Percentiles rank a stretch among this genome's conserved stretches.
phyloP scores from a whole-genome alignment of 352 stramenopile species.

The Phytophthora aleatoria region DNA sequence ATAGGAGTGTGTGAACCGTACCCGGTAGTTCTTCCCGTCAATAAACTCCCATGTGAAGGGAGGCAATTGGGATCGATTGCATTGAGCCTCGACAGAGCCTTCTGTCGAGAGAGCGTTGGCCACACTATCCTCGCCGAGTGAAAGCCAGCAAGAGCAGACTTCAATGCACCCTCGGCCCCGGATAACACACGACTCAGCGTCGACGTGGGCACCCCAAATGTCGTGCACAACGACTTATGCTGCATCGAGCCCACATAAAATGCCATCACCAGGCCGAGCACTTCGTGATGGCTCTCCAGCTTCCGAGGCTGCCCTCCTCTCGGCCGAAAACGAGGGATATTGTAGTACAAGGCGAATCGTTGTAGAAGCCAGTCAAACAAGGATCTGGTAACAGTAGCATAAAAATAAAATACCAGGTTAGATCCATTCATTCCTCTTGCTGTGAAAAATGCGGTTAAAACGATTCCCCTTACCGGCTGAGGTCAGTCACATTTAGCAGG shows the following conservation, averaged over 20 bases:
- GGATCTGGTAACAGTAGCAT: too few relatives aligned
- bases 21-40: conserved; percentile 3
- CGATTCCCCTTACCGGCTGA: too few relatives aligned
- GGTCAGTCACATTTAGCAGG: too few relatives aligned
- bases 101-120: not conserved
- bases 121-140: conserved; percentile 1
- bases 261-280: not conserved
- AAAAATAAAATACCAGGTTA: too few relatives aligned
- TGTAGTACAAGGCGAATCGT: not conserved
- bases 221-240: not conserved
- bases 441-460: too few relatives aligned
- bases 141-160: not conserved
- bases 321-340: not conserved
- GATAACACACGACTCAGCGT: not conserved
- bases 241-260: conserved; percentile 13
- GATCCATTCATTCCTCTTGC: too few relatives aligned
- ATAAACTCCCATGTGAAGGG: conserved; percentile 6
- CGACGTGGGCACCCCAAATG: conserved; percentile 1
- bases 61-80: not conserved
- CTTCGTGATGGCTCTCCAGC: conserved; percentile 4
- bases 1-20: not conserved
- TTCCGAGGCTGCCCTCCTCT: not conserved
- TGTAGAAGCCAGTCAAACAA: too few relatives aligned
- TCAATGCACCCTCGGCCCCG: not conserved
- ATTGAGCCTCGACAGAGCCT: not conserved